A percentile compares a stretch with the other conserved stretches of the same genome.
Evolutionary conservation across 2,329 filamentous ascomycete genomes (phyloP).

Genomic region (Dothistroma pini): DNA sequence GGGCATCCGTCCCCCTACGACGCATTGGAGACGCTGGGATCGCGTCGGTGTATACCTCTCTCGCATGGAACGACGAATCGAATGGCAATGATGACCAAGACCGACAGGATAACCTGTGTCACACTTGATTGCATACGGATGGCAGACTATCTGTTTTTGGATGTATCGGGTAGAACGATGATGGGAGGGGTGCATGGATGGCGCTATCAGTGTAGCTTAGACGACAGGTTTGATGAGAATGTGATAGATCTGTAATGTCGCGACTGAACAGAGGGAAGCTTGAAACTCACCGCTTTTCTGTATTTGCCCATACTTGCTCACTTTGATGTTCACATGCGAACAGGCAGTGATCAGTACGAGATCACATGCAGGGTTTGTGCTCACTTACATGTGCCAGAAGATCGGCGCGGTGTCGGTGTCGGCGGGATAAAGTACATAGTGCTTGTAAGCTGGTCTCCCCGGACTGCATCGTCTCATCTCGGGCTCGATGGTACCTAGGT

Average conservation of each 20-base stretch:
- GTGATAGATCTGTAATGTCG: background rate
- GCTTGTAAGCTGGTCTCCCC: background rate
- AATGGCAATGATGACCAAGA: background rate
- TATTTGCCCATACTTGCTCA: background rate
- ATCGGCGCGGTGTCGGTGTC: background rate
- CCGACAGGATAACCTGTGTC: background rate
- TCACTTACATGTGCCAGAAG: background rate
- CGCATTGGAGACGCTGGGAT: background rate
- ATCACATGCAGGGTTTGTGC: background rate
- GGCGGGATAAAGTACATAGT: background rate
- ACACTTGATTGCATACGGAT: background rate
- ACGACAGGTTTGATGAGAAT: background rate
- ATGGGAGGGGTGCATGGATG: background rate
- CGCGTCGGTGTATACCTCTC: background rate
- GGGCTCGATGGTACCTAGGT: no score
- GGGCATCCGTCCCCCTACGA: background rate
- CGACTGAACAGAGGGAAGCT: background rate
- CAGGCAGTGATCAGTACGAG: background rate
- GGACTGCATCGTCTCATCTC: no score
- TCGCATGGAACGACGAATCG: background rate
- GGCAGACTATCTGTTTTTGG: background rate
- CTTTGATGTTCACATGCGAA: background rate
- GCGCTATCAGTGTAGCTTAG: background rate
- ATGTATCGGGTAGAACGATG: background rate
- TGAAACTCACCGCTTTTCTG: background rate